Evolutionary conservation across 2,329 filamentous ascomycete species (phyloP), one percentile per base, ranked within the genome.

Genomic region (Paecilomyces fulvus): DNA sequence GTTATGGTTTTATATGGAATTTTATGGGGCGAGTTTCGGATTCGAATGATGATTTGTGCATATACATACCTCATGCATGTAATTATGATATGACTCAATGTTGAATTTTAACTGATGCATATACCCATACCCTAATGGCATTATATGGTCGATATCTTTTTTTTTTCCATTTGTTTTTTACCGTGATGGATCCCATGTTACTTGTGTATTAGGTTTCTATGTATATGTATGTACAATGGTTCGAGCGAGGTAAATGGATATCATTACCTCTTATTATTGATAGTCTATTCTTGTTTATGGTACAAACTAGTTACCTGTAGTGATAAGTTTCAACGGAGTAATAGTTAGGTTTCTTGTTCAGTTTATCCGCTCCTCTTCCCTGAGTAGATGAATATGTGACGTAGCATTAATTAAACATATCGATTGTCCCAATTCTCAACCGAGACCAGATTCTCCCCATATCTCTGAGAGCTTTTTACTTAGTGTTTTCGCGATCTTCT

Each of bases 381-480:
- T 5, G 7, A 28, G 25, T 28, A 28, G 25, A 28, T 28, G 25
- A n/a, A n/a, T 5, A 28, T 28, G 4, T 28, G 25, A 28, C 25
- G 5, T 28, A 28, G 25, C 1, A 5, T 5, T 28, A 28, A 28
- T 5, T 28, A 7, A 28, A 28, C 5, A 28, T 5, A 25, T 5
- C 25, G 5, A 28, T 28, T 28, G 7, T 28, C 25, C 2, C 25
- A 28, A 28, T 6, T 28, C 25, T 43, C n/a, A 43, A 43, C 37
- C n/a, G 14, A 17, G 9, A n/a, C 59, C 60, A 14, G 49, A 30
- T 49, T 67, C 65, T 0, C 82, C 84, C 89, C 89, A 92, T 49
- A 89, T 78, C 64, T 89, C 86, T 0, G 86, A 85, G 65, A 91
- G 81, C 65, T 84, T 87, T 61, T 81, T 79, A 66, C 88, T 90